A percentile compares a stretch with the other conserved stretches of the same genome.
phyloP scores from a whole-genome alignment of 257 asterid genomes.

The Lycium ferocissimum region DNA sequence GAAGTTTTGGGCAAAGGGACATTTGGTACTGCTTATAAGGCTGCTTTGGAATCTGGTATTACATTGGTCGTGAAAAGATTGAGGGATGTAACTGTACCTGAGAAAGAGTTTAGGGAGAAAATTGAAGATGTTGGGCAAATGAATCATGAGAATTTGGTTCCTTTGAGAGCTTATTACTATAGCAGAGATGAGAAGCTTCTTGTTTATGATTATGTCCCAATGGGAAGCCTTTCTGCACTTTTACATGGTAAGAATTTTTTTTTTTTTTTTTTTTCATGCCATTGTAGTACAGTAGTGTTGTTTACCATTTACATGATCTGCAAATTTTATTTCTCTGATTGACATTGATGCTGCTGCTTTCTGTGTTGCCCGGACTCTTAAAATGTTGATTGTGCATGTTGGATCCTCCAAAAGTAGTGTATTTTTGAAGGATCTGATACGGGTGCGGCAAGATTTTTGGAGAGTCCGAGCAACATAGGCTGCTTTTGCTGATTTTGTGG shows the following conservation, averaged over 20 bases:
- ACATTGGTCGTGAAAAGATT: constrained; percentile 88
- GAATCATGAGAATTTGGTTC: constrained; percentile 76
- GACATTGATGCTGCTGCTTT: not conserved
- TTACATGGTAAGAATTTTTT: constrained; percentile 69
- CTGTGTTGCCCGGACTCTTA: no score
- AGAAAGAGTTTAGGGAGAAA: constrained; percentile 77
- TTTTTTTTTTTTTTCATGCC: not conserved
- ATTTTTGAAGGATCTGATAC: not conserved
- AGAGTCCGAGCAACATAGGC: not conserved
- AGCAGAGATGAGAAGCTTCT: constrained; percentile 81
- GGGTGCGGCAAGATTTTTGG: not conserved
- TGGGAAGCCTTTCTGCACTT: constrained; percentile 94
- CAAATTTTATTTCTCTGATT: not conserved
- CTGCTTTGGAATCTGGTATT: constrained; percentile 67
- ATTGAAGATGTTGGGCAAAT: constrained; percentile 82
- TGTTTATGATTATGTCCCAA: constrained; percentile 81
- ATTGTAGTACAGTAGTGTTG: not conserved
- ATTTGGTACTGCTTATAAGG: constrained; percentile 89
- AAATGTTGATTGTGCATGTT: not conserved
- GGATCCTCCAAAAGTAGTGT: not conserved
- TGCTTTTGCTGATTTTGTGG: constrained; percentile 1
- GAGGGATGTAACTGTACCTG: constrained; percentile 69
- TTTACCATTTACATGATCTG: constrained; percentile 8
- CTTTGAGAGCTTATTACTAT: constrained; percentile 79
- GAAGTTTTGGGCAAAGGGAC: constrained; percentile 98